Evolutionary conservation across 306 rosid species (phyloP).

Genomic region (Rosa persica): DNA sequence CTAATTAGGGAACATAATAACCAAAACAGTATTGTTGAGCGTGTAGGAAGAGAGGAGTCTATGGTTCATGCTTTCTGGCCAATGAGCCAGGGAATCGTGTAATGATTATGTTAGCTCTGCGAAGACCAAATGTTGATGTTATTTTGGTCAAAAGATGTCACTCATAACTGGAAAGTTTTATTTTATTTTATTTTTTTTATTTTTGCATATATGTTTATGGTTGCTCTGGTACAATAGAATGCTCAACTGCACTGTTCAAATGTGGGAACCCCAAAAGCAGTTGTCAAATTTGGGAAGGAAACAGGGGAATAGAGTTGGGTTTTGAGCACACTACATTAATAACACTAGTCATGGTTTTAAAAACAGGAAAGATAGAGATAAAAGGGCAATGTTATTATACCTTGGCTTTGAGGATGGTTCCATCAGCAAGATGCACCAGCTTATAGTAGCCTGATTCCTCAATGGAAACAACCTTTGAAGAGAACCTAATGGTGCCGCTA

Average conservation of each 20-base stretch:
- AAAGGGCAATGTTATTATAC: conserved; percentile 19
- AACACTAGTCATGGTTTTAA: neutral
- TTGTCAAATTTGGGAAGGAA: neutral
- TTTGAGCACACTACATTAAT: neutral
- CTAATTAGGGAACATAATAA: neutral
- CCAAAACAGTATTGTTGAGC: neutral
- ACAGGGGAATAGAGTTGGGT: neutral
- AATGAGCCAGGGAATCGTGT: neutral
- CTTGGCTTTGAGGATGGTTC: conserved; percentile 57
- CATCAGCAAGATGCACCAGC: conserved; percentile 69
- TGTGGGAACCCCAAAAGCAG: neutral
- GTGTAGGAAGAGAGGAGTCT: neutral
- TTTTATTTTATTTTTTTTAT: too few relatives aligned
- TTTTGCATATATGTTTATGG: neutral
- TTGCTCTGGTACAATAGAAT: neutral
- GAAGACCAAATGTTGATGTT: neutral
- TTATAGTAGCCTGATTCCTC: conserved; percentile 57
- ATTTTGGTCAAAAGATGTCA: neutral
- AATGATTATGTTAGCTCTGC: neutral
- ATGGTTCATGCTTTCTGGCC: neutral
- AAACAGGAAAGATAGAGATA: neutral
- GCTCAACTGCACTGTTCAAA: neutral
- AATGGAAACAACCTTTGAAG: conserved; percentile 68
- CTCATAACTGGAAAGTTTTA: neutral
- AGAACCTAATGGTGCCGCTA: conserved; percentile 56